Percentiles rank a stretch among this genome's conserved stretches.
These are phyloP conservation scores for Nigrospora sphaerica DNA, from an alignment of 2,329 filamentous ascomycete genomes.

Conservation along the genomic window DNA sequence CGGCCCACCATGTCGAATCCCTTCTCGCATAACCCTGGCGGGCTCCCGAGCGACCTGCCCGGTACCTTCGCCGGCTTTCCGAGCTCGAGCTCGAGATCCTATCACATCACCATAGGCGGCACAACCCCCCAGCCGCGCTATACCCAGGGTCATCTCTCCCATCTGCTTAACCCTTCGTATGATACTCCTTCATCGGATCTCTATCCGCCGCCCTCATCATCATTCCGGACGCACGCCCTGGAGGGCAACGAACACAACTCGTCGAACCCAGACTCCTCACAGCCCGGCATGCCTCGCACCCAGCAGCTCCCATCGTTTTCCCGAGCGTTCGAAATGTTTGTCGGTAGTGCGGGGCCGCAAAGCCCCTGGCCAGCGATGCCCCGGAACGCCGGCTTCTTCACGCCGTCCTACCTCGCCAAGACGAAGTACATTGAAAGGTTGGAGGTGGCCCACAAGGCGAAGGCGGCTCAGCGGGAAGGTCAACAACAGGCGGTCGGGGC, in stretches of 20 bases:
- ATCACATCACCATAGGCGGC: too few relatives aligned
- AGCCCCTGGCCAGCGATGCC: slow-evolving; percentile 18
- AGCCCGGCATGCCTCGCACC: background rate
- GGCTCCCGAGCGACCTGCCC: slow-evolving; percentile 17
- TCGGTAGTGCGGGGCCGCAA: slow-evolving; percentile 17
- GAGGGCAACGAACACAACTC: slow-evolving; percentile 23
- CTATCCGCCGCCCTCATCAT: slow-evolving; percentile 17
- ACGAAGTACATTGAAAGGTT: slow-evolving; percentile 74
- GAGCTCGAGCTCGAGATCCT: too few relatives aligned
- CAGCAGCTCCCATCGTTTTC: slow-evolving; percentile 38
- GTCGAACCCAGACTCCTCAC: slow-evolving; percentile 7
- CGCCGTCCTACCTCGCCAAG: slow-evolving; percentile 74
- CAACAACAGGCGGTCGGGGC: slow-evolving; percentile 37
- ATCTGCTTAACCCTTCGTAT: slow-evolving; percentile 45
- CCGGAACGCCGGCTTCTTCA: slow-evolving; percentile 54
- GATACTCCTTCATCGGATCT: slow-evolving; percentile 24
- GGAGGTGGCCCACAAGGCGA: slow-evolving; percentile 61
- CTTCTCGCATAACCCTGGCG: slow-evolving; percentile 17
- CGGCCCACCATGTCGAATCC: slow-evolving; percentile 24
- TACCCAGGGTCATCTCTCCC: slow-evolving; percentile 33
- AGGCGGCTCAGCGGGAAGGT: slow-evolving; percentile 41
- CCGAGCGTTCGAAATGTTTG: slow-evolving; percentile 44
- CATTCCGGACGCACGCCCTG: slow-evolving; percentile 19
- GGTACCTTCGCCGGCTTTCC: too few relatives aligned
- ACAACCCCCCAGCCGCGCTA: too few relatives aligned